Base-by-base conservation (phyloP, 352 stramenopile genomes). In the Phytophthora meadii region DNA sequence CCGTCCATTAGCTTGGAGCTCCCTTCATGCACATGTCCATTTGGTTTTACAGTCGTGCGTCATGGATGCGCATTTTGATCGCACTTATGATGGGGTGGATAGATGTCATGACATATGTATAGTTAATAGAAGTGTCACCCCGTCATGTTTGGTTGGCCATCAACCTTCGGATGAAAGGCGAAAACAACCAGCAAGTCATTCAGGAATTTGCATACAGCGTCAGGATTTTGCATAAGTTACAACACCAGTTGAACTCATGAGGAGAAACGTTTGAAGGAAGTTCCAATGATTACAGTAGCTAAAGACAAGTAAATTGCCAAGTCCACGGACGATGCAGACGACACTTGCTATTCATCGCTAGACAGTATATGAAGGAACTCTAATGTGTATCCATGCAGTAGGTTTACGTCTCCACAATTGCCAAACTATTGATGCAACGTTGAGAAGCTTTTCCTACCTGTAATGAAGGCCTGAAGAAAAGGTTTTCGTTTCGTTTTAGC, bases 321-420 rank as follows among this genome's bases (percentile, higher is more conserved):
- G 78, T 81, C 72, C 51, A 45, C 53, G 61, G 65, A 76, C 77
- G 40, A 76, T 92, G 84, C 76, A 78, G 84, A 92, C 66, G 44
- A 67, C 61, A 69, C 59, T 81, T 84, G 75, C 84, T 92, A 92
- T 90, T 77, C 75, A 74, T 89, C 82, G 84, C 84, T 92, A 92
- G 84, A 92, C 81, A 92, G 84, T 36, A 10, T 11, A 36, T 36
- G 30, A 14, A 36, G 30, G 27, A 30, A 30, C 27, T 10, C 9
- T 10, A 19, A 19, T 19, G 19, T 34, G 24, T 7, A 19, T 53
- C 37, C 5, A 44, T 27, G 10, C 5, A 51, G 25, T 11, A 51
- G 25, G 0, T 37, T 36, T 19, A 14, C 30, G 30, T 36, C 7
- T 11, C 7, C 28, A 34, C 28, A 36, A 36, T 14, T 36, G 12